These are phyloP conservation scores for Pseudognaphalium luteoalbum DNA, from an alignment of 129 eudicot genomes.

Conservation along the genomic window DNA sequence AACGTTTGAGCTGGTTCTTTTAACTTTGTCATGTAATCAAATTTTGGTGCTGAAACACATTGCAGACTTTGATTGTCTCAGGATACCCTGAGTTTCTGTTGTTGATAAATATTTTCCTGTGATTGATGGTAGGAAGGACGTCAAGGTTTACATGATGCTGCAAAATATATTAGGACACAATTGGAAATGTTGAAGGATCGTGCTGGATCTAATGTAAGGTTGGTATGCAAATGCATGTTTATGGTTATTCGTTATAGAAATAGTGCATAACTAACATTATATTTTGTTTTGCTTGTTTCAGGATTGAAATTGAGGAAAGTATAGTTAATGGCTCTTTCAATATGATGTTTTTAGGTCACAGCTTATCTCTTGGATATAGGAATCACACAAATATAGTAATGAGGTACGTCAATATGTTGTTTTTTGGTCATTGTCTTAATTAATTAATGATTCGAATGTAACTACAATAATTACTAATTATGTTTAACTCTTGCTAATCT, in stretches of 20 bases:
- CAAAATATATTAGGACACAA: slow-evolving; percentile 67
- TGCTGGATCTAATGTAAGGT: slow-evolving; percentile 79
- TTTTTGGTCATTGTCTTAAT: background rate
- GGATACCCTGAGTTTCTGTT: background rate
- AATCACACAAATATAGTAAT: slow-evolving; percentile 83
- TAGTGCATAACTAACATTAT: slow-evolving; percentile 7
- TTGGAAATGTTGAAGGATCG: slow-evolving; percentile 61
- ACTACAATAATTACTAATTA: background rate
- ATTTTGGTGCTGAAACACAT: too few species aligned
- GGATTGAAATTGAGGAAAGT: slow-evolving; percentile 91
- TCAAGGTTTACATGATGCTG: slow-evolving; percentile 81
- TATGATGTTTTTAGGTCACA: slow-evolving; percentile 91
- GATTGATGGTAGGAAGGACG: slow-evolving; percentile 71
- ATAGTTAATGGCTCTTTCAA: slow-evolving; percentile 88
- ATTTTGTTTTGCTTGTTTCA: slow-evolving; percentile 38
- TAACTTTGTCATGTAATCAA: background rate
- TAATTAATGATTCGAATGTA: background rate
- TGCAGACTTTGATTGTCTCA: too few species aligned
- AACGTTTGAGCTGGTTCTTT: slow-evolving; percentile 7
- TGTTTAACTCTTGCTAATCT: slow-evolving; percentile 34
- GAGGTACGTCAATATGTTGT: slow-evolving; percentile 51
- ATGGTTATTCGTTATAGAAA: slow-evolving; percentile 7
- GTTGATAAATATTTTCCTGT: slow-evolving; percentile 19
- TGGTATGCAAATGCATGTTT: slow-evolving; percentile 25
- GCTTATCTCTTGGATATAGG: slow-evolving; percentile 86